Percentiles rank a stretch among this genome's conserved stretches.
Conservation (phyloP, 495 filamentous ascomycete genomes). For the Xylaria bambusicola region DNA sequence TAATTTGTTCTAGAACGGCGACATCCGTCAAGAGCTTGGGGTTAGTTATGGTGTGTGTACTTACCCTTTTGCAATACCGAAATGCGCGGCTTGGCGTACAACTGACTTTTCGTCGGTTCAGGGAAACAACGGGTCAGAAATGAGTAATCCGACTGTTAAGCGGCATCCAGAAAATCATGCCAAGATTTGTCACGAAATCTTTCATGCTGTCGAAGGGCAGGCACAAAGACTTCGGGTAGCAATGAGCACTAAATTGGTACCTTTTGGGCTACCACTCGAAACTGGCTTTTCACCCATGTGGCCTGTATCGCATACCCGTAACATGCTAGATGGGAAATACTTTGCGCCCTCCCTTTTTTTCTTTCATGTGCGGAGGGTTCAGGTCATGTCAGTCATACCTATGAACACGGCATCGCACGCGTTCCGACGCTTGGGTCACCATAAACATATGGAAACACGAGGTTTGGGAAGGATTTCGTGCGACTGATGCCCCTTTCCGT, state of each 20-base stretch:
- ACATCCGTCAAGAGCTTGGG: conserved; percentile 2
- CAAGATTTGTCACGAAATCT: too few species aligned
- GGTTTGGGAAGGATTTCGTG: background rate
- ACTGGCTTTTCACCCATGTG: too few species aligned
- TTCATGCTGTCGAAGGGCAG: too few species aligned
- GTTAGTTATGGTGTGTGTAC: background rate
- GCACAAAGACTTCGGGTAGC: background rate
- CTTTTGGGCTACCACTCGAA: too few species aligned
- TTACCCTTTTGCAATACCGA: background rate
- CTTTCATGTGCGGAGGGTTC: too few species aligned
- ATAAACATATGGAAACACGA: background rate
- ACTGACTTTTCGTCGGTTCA: background rate
- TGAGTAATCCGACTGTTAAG: background rate
- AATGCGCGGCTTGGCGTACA: background rate
- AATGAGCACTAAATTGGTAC: background rate
- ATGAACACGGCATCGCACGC: background rate
- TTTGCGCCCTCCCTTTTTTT: too few species aligned
- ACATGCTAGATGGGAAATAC: too few species aligned
- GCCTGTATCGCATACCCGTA: too few species aligned
- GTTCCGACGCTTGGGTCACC: background rate
- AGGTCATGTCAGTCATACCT: too few species aligned
- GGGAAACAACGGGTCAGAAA: too few species aligned
- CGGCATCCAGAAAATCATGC: background rate
- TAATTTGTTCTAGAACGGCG: background rate
- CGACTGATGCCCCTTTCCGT: conserved; percentile 1